phyloP scores from a whole-genome alignment of 78 protist genomes.

The Isochrysis galbana region DNA sequence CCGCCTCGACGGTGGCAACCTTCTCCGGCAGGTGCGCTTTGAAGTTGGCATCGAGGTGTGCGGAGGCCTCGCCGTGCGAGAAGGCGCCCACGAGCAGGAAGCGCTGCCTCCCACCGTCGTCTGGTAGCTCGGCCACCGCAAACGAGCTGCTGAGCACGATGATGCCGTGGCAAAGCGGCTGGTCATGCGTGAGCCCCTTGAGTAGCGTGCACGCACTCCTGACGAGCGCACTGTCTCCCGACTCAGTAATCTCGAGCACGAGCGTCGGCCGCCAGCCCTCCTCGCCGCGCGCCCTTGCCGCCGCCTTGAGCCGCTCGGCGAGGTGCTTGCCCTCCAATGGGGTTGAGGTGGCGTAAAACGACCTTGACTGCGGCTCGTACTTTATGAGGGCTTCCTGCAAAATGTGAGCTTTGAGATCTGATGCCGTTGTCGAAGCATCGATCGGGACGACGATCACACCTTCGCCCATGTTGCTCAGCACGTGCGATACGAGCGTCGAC shows the following conservation, averaged over 20 bases:
- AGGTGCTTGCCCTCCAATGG: not conserved
- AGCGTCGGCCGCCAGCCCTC: constrained; percentile 2
- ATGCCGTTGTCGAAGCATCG: not conserved
- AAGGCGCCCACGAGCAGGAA: not conserved
- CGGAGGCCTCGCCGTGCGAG: not conserved
- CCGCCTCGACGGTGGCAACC: not conserved
- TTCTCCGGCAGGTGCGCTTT: not conserved
- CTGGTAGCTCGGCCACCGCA: constrained; percentile 5
- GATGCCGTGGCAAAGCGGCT: not conserved
- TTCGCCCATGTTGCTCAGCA: not conserved
- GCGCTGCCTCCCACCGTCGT: not conserved
- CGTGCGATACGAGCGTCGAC: not conserved
- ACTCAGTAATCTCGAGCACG: not conserved
- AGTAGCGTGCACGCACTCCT: not conserved
- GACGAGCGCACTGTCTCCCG: not conserved
- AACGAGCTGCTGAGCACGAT: not conserved
- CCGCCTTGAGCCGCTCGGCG: not conserved
- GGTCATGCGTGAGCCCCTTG: not conserved
- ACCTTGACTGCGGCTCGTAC: not conserved
- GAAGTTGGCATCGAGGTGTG: not conserved
- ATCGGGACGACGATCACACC: not conserved
- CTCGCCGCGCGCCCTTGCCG: constrained; percentile 16
- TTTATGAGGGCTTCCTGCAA: not conserved
- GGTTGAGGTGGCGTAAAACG: not conserved
- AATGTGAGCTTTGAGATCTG: not conserved